Evolutionary conservation across 2,329 filamentous ascomycete species (phyloP).

Genomic region (Tolypocladium tundrense): DNA sequence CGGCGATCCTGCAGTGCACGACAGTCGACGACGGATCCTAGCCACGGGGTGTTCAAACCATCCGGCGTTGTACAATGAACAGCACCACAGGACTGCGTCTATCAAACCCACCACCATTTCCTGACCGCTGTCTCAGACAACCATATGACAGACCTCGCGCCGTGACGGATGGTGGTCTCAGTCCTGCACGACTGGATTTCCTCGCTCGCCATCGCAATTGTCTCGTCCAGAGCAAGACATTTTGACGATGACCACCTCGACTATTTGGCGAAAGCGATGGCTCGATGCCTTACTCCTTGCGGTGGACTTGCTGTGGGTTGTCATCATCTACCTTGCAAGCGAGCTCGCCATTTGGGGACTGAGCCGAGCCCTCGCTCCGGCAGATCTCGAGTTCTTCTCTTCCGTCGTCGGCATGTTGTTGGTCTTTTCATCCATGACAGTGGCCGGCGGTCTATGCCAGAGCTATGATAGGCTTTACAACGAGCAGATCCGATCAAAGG

Average conservation of each 20-base stretch:
- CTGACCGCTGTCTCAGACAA: not conserved
- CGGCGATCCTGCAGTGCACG: not conserved
- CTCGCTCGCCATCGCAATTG: not conserved
- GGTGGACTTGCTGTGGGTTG: constrained; percentile 18
- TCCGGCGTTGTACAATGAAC: constrained; percentile 3
- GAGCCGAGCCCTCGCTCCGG: constrained; percentile 21
- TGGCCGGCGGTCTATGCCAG: constrained; percentile 8
- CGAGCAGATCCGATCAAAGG: constrained; percentile 22
- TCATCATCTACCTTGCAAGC: constrained; percentile 26
- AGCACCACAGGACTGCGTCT: not conserved
- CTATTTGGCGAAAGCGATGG: constrained; percentile 8
- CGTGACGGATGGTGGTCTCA: not conserved
- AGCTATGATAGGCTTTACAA: constrained; percentile 17
- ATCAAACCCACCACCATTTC: not conserved
- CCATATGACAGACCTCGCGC: not conserved
- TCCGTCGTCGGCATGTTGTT: constrained; percentile 37
- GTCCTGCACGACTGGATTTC: not conserved
- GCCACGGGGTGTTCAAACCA: not conserved
- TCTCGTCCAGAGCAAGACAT: not conserved
- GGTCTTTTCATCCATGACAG: constrained; percentile 25
- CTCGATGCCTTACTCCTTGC: constrained; percentile 2
- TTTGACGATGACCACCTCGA: not conserved
- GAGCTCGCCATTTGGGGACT: constrained; percentile 37
- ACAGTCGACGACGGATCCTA: not conserved
- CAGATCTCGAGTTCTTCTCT: constrained; percentile 31